Conservation (phyloP, 768 basidiomycete species). For the Strobilomyces echinocephalus region DNA sequence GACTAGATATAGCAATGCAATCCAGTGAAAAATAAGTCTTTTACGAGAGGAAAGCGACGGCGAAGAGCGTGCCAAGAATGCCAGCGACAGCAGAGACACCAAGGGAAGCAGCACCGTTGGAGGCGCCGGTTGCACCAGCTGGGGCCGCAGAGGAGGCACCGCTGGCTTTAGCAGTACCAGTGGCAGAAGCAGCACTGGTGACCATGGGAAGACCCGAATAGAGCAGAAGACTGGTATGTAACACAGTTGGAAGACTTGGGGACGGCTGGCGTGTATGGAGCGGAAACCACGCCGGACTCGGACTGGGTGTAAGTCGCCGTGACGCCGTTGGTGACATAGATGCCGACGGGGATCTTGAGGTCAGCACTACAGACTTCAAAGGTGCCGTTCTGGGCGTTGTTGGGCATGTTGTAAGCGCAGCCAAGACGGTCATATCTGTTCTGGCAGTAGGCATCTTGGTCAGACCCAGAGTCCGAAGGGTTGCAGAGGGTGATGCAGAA, state of each 20-base stretch:
- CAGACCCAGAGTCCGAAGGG: constrained; percentile 37
- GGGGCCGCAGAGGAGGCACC: constrained; percentile 14
- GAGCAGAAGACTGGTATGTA: constrained; percentile 30
- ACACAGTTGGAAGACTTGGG: constrained; percentile 45
- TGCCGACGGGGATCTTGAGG: constrained; percentile 58
- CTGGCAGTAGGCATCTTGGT: constrained; percentile 52
- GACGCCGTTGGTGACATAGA: constrained; percentile 39
- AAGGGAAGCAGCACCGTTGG: constrained; percentile 22
- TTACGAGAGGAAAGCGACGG: constrained; percentile 37
- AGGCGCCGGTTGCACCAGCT: constrained; percentile 9
- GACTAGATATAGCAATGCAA: constrained; percentile 2
- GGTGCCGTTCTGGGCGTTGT: constrained; percentile 46
- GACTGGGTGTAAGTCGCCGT: constrained; percentile 44
- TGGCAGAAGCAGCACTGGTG: background rate
- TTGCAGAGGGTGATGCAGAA: constrained; percentile 77
- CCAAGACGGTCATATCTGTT: constrained; percentile 74
- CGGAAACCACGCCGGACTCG: constrained; percentile 22
- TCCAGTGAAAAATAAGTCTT: background rate
- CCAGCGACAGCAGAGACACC: constrained; percentile 31
- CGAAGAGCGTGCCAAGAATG: constrained; percentile 33
- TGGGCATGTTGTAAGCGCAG: constrained; percentile 70
- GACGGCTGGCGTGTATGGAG: constrained; percentile 39
- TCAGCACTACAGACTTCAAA: constrained; percentile 69
- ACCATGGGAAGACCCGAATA: constrained; percentile 28
- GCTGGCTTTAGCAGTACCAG: constrained; percentile 7